Evolutionary conservation across 345 rosid genomes (phyloP).

Genomic region (Syzygium jambos): DNA sequence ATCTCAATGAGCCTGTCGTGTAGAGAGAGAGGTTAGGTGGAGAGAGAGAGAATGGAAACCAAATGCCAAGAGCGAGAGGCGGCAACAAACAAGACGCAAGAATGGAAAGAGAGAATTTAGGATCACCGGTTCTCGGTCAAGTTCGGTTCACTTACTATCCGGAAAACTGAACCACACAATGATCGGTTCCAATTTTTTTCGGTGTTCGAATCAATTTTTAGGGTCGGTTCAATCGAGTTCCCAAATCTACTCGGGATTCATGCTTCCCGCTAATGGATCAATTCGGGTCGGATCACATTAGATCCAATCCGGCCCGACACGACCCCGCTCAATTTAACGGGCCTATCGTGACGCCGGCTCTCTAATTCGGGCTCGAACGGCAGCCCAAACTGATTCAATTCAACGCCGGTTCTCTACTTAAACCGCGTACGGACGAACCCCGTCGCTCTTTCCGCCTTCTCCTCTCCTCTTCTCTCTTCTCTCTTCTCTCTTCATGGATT

Average conservation of each 20-base stretch:
- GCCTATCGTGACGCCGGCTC: neutral
- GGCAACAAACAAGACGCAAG: neutral
- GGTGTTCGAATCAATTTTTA: neutral
- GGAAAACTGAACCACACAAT: accelerated
- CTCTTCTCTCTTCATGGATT: neutral
- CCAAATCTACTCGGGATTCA: accelerated
- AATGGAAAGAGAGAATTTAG: no score
- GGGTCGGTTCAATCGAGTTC: neutral
- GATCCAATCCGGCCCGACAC: accelerated
- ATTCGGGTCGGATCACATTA: neutral
- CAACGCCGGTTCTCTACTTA: neutral
- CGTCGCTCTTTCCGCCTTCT: neutral
- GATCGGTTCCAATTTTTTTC: neutral
- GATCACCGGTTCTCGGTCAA: no score
- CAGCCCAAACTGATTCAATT: neutral
- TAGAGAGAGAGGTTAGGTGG: no score
- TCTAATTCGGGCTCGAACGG: neutral
- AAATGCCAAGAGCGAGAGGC: neutral
- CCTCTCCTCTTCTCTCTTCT: no score
- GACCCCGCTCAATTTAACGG: neutral
- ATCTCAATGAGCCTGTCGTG: neutral
- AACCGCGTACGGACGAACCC: neutral
- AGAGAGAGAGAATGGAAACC: no score
- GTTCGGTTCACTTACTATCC: no score
- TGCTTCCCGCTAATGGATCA: neutral